phyloP scores from a whole-genome alignment of 345 rosid genomes.

The Salix purpurea region DNA sequence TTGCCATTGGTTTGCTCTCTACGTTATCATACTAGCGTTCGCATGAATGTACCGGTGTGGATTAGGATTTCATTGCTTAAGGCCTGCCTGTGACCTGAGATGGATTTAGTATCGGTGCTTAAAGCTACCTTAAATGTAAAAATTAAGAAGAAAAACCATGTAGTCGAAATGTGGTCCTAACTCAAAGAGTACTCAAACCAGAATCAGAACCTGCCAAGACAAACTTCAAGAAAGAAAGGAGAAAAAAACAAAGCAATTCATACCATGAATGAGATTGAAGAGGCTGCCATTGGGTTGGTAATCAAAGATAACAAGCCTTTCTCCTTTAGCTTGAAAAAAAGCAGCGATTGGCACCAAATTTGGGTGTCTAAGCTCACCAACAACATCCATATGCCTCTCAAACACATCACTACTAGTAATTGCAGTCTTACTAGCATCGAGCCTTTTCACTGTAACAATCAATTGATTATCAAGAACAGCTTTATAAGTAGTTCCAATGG shows the following conservation, averaged over 20 bases:
- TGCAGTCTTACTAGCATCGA: slow-evolving; percentile 69
- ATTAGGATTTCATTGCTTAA: background rate
- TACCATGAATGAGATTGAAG: slow-evolving; percentile 91
- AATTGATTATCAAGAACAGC: slow-evolving; percentile 72
- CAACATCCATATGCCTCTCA: slow-evolving; percentile 69
- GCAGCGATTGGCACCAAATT: slow-evolving; percentile 74
- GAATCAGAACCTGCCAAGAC: background rate
- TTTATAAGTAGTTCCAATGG: slow-evolving; percentile 76
- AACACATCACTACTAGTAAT: slow-evolving; percentile 58
- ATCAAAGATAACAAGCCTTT: slow-evolving; percentile 76
- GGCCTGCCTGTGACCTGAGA: background rate
- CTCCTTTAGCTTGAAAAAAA: slow-evolving; percentile 80
- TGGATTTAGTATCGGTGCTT: background rate
- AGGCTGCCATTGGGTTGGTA: slow-evolving; percentile 90
- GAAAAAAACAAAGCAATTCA: slow-evolving; percentile 26
- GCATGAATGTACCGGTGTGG: background rate
- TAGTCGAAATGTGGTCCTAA: background rate
- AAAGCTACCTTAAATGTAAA: background rate
- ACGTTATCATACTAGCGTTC: background rate
- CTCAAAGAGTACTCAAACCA: background rate
- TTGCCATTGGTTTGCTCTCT: background rate
- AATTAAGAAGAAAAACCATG: background rate
- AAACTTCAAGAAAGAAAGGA: background rate
- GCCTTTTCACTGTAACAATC: slow-evolving; percentile 77
- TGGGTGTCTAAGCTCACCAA: slow-evolving; percentile 61